Percentiles rank a stretch among this genome's conserved stretches.
Conservation (phyloP, 2,329 filamentous ascomycete species). For the Exophiala lecanii-corni region DNA sequence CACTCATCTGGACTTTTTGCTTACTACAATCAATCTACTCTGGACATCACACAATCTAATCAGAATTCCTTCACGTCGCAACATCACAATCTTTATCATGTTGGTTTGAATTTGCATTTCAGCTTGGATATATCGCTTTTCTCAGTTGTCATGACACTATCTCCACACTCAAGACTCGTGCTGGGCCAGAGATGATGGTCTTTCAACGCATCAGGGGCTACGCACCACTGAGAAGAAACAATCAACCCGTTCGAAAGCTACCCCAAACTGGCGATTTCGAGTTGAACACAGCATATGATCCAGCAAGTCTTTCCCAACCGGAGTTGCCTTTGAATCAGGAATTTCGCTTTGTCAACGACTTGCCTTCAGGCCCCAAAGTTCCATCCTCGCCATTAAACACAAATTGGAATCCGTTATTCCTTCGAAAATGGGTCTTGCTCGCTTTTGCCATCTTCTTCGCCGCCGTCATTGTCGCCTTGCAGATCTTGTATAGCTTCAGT, state of each 20-base stretch:
- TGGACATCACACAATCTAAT: too few relatives aligned
- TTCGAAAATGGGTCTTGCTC: conserved; percentile 15
- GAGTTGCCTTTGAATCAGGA: neutral
- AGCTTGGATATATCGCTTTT: too few relatives aligned
- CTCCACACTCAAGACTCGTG: too few relatives aligned
- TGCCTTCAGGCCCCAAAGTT: neutral
- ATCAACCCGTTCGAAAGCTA: neutral
- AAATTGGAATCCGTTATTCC: conserved; percentile 17
- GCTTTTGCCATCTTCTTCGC: conserved; percentile 16
- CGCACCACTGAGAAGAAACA: neutral
- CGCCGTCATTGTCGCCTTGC: conserved; percentile 13
- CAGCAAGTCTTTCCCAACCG: neutral
- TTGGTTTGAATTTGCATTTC: too few relatives aligned
- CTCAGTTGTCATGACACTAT: too few relatives aligned
- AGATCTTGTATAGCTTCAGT: conserved; percentile 19
- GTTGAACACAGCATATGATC: neutral
- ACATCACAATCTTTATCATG: too few relatives aligned
- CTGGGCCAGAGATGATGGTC: too few relatives aligned
- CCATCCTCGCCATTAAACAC: conserved; percentile 4
- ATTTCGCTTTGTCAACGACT: neutral
- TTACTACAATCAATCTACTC: too few relatives aligned
- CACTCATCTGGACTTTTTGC: too few relatives aligned
- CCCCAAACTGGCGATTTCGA: neutral
- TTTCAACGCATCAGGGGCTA: neutral
- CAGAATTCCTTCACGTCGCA: too few relatives aligned